phyloP scores from a whole-genome alignment of 2,329 filamentous ascomycete genomes.

The Colletotrichum sp. region DNA sequence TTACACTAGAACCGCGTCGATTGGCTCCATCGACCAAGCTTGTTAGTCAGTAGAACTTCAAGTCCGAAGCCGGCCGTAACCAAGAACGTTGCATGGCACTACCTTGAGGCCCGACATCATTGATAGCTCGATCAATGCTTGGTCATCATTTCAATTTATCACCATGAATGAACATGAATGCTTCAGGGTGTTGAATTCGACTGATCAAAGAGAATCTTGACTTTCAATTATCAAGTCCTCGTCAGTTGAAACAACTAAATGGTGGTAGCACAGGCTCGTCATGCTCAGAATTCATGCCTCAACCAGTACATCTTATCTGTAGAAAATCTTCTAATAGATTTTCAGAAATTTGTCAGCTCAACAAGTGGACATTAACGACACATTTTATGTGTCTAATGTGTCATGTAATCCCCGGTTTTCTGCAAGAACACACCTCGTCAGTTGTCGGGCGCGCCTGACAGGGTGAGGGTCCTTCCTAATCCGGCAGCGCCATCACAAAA shows the following conservation, averaged over 20 bases:
- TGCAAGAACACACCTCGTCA: neutral
- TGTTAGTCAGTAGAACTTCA: neutral
- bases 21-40: neutral
- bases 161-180: neutral
- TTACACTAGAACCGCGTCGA: conserved; percentile 3
- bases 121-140: neutral
- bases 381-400: neutral
- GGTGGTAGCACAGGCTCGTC: accelerated
- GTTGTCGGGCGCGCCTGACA: neutral
- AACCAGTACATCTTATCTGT: neutral
- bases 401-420: neutral
- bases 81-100: neutral
- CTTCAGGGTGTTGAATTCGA: accelerated
- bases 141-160: neutral
- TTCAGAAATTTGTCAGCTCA: neutral
- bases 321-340: neutral
- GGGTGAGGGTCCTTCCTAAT: neutral
- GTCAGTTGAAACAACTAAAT: neutral
- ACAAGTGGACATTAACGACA: neutral
- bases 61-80: neutral
- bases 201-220: accelerated
- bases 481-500: neutral
- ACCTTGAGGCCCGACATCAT: neutral
- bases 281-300: neutral
- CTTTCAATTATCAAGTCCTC: neutral